These are phyloP conservation scores for Macrolepiota fuliginosa DNA, from an alignment of 768 basidiomycete species.

Conservation along the genomic window DNA sequence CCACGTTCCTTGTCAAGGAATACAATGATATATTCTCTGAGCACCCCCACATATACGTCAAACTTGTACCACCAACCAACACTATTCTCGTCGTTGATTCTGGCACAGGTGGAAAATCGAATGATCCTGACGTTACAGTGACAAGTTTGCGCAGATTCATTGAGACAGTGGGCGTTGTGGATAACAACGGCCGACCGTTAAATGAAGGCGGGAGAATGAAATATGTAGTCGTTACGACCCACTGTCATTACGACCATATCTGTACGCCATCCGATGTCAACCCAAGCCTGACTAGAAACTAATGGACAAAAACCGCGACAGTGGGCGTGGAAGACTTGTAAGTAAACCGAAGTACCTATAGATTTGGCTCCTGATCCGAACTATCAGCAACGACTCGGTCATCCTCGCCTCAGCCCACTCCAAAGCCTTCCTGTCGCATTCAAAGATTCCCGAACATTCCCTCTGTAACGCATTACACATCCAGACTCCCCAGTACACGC, in stretches of 20 bases:
- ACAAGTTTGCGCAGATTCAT: constrained; percentile 47
- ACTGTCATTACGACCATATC: constrained; percentile 61
- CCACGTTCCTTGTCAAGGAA: constrained; percentile 44
- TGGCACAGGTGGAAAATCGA: constrained; percentile 50
- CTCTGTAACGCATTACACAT: constrained; percentile 42
- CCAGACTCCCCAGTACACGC: constrained; percentile 41
- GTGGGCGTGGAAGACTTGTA: constrained; percentile 52
- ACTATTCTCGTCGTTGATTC: constrained; percentile 52
- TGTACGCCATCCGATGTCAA: constrained; percentile 30
- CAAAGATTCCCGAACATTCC: constrained; percentile 41
- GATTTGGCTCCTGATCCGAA: background rate
- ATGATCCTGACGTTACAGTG: constrained; percentile 35
- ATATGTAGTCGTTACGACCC: constrained; percentile 49
- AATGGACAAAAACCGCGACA: constrained; percentile 16
- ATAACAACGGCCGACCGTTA: constrained; percentile 41
- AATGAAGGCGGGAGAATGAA: constrained; percentile 38
- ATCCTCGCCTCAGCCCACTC: constrained; percentile 49
- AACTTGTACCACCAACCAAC: constrained; percentile 33
- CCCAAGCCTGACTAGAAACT: background rate
- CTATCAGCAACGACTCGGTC: constrained; percentile 34
- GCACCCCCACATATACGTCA: constrained; percentile 54
- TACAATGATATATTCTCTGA: constrained; percentile 50
- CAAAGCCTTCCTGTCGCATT: constrained; percentile 39
- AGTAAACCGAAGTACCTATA: constrained; percentile 9
- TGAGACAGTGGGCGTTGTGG: constrained; percentile 40